Base-by-base conservation (phyloP, 768 basidiomycete genomes). In the Suillus spraguei region DNA sequence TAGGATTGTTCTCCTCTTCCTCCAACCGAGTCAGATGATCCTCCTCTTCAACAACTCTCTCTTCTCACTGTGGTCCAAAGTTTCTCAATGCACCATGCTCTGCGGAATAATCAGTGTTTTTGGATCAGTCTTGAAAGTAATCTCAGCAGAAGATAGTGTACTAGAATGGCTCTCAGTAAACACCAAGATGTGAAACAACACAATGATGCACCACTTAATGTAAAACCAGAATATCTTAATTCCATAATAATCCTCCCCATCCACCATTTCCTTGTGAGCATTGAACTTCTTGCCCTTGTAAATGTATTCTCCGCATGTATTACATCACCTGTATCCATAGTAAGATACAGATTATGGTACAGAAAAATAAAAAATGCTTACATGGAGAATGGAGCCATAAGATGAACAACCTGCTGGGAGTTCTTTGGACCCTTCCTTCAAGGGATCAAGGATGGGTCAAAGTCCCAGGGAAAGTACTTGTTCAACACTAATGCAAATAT, bases 221-320 rank as follows among this genome's bases (percentile, higher is more conserved):
- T 94, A 95, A 76, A 95, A 95, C 42, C 92, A 83, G 75, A 95
- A 95, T 61, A 94, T 95, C 79, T 97, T 98, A 82, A 99, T 99
- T 8, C 97, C 96, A 81, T 93, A 94, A 71, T 99, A 99, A 68
- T 97, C 95, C 74, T 99, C 97, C 0, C 93, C 95, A 1, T 95
- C 91, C 10, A 97, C 97, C 0, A 97, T 99, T 80, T 99, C 97
- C 74, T 99, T 99, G 56, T 96, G 85, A 6, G 97, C 97, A 69
- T 99, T 99, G 82, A 99, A 99, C 78, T 99, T 99, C 83, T 99
- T 99, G 54, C 97, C 97, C 76, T 99, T 98, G 79, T 98, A 97
- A 61, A 99, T 92, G 71, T 99, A 99, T 79, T 99, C 97, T 55
- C 96, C 97, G 70, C 97, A 99, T 4, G 94, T 93, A 70, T 95